Evolutionary conservation across 1,284 basidiomycete species (phyloP).

Genomic region (Leccinum solheimii): DNA sequence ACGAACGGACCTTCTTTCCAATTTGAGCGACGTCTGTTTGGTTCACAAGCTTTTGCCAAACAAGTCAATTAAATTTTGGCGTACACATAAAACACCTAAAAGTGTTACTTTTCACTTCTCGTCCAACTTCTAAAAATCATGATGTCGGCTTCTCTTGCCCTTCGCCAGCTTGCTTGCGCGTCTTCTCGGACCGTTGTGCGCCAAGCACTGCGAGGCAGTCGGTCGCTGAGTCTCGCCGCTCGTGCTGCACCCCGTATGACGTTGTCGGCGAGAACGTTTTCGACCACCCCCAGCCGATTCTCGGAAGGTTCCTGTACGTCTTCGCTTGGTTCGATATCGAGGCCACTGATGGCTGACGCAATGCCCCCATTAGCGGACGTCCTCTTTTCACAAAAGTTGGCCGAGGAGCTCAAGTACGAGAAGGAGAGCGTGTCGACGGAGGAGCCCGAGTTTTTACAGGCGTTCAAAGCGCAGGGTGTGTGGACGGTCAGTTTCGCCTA

Average conservation of each 20-base stretch:
- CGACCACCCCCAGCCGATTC: slow-evolving; percentile 50
- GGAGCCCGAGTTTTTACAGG: slow-evolving; percentile 76
- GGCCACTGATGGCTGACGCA: neutral
- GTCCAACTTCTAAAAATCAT: slow-evolving; percentile 2
- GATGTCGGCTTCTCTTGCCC: slow-evolving; percentile 47
- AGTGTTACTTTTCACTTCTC: neutral
- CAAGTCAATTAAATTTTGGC: slow-evolving; percentile 32
- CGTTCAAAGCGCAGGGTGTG: slow-evolving; percentile 72
- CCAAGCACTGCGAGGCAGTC: slow-evolving; percentile 26
- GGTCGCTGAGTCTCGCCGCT: slow-evolving; percentile 20
- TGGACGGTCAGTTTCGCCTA: slow-evolving; percentile 59
- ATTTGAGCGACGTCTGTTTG: slow-evolving; percentile 30
- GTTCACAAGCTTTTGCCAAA: slow-evolving; percentile 36
- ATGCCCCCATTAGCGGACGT: slow-evolving; percentile 59
- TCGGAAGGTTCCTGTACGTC: slow-evolving; percentile 66
- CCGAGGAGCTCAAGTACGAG: slow-evolving; percentile 88
- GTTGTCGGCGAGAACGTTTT: slow-evolving; percentile 50
- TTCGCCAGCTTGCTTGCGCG: slow-evolving; percentile 43
- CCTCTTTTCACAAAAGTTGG: slow-evolving; percentile 72
- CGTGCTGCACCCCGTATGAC: slow-evolving; percentile 27
- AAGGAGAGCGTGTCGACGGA: slow-evolving; percentile 53
- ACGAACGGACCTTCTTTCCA: slow-evolving; percentile 15
- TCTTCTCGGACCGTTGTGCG: slow-evolving; percentile 40
- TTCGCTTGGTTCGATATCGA: neutral
- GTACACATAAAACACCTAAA: neutral